Evolutionary conservation across 2,329 filamentous ascomycete genomes (phyloP).

Genomic region (Paraphoma sp.): DNA sequence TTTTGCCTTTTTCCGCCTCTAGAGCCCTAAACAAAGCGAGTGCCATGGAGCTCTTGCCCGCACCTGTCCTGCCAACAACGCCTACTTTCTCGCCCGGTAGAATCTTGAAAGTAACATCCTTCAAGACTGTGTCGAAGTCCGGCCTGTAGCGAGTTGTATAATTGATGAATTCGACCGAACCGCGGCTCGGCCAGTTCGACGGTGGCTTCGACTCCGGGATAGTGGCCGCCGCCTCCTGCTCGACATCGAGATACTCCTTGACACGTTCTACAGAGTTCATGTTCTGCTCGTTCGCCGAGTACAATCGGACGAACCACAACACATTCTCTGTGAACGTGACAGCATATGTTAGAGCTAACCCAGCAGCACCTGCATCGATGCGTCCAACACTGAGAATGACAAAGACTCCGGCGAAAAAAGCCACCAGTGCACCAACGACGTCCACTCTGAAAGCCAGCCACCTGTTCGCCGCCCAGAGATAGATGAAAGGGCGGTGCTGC

Average conservation of each 20-base stretch:
- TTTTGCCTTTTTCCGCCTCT: conserved; percentile 88
- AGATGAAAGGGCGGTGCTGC: conserved; percentile 92
- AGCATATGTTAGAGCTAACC: conserved; percentile 92
- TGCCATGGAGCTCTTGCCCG: conserved; percentile 94
- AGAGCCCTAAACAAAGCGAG: conserved; percentile 91
- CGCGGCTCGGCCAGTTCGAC: conserved; percentile 82
- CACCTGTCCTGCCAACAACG: conserved; percentile 93
- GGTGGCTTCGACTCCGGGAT: conserved; percentile 80
- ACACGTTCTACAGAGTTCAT: conserved; percentile 99
- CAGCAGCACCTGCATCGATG: conserved; percentile 89
- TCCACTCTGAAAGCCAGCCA: conserved; percentile 96
- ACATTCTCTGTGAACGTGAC: conserved; percentile 98
- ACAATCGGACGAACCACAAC: conserved; percentile 92
- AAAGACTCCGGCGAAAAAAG: conserved; percentile 92
- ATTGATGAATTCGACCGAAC: conserved; percentile 83
- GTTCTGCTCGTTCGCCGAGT: conserved; percentile 95
- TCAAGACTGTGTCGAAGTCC: conserved; percentile 87
- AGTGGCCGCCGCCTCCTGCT: conserved; percentile 84
- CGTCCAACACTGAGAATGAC: conserved; percentile 82
- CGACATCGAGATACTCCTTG: conserved; percentile 95
- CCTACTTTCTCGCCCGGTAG: conserved; percentile 89
- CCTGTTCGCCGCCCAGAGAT: conserved; percentile 93
- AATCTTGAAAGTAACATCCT: conserved; percentile 85
- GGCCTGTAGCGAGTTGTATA: conserved; percentile 90
- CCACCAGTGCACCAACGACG: conserved; percentile 85